Evolutionary conservation across 75 land plant species (phyloP), one percentile per base, ranked within the genome.

Genomic region (Isoetes taiwanensis): DNA sequence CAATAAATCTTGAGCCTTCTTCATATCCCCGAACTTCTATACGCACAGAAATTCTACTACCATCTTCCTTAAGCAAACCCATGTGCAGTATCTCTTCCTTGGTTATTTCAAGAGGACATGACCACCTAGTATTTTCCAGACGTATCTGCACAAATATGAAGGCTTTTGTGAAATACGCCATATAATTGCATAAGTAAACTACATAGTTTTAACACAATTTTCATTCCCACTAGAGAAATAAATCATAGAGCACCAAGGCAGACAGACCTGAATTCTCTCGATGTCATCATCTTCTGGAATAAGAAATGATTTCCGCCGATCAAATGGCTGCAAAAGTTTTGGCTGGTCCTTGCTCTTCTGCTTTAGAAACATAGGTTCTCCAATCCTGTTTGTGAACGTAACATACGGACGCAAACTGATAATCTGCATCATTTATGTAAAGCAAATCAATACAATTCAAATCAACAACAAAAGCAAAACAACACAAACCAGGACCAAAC

Each of bases 1-100:
- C 71, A 35, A 85, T 60, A 59, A 80, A 94, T n/a, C 90, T 72
- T 19, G 99, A 94, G 53, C 96, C 99, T 67, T 89, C 90, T 31
- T 89, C 96, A 75, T 94, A 80, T n/a, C 96, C 90, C 42, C 91
- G 90, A 38, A 94, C 66, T 60, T 94, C 84, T 48, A 72, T 60
- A 46, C 74, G 73, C 52, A 94, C 38, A 69, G 63, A 67, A 43
- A 34, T 70, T 53, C 89, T 50, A 6, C 30, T 59, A 37, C 79
- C 80, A 72, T 78, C 33, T 21, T 53, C 26, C 20, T 69, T 57
- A 41, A 72, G 84, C 62, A 89, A 42, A 3, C 72, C 76, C 0
- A 89, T 28, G 48, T 48, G 65, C 30, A 82, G 30, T 16, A 78
- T 75, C 34, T 85, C 96, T 54, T 94, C 96, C 50, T 82, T 74